Conservation (phyloP, 2,329 filamentous ascomycete species). For the Sarocladium oryzae region DNA sequence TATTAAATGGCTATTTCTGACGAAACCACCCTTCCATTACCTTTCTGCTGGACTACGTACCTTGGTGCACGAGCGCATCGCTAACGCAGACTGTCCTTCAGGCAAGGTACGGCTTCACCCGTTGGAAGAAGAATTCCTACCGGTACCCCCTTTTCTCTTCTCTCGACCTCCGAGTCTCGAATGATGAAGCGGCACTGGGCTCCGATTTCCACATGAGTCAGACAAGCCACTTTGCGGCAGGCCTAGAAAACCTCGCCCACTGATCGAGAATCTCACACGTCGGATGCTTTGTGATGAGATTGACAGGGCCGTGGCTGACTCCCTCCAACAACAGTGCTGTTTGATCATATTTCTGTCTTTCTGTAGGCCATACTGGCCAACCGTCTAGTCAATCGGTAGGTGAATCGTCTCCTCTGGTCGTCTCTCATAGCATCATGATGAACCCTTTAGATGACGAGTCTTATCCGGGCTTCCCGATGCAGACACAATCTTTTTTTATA, state of each 20-base stretch:
- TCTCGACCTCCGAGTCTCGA: slow-evolving; percentile 1
- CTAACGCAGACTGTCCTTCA: slow-evolving; percentile 25
- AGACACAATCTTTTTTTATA: slow-evolving; percentile 57
- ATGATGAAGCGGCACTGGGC: slow-evolving; percentile 98
- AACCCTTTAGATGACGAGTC: slow-evolving; percentile 66
- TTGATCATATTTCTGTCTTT: too few relatives aligned
- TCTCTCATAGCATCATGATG: slow-evolving; percentile 29
- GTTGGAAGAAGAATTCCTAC: too few relatives aligned
- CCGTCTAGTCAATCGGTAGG: slow-evolving; percentile 5
- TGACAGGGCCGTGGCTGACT: slow-evolving; percentile 6
- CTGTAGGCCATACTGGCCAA: too few relatives aligned
- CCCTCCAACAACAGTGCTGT: background rate
- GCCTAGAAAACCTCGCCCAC: slow-evolving; percentile 99
- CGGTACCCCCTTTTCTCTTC: background rate
- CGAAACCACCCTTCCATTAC: slow-evolving; percentile 20
- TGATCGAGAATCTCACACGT: slow-evolving; percentile 46
- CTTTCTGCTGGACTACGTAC: slow-evolving; percentile 11
- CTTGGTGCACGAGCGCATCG: slow-evolving; percentile 11
- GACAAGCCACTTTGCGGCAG: slow-evolving; percentile 91
- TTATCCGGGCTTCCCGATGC: slow-evolving; percentile 66
- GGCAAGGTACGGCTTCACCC: slow-evolving; percentile 27
- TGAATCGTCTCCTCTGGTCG: slow-evolving; percentile 7
- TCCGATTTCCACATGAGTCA: slow-evolving; percentile 72
- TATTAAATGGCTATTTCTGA: slow-evolving; percentile 85
- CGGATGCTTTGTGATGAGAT: background rate